A percentile compares a stretch with the other conserved stretches of the same genome.
phyloP scores from a whole-genome alignment of 768 basidiomycete species.

The Boletus sp. region DNA sequence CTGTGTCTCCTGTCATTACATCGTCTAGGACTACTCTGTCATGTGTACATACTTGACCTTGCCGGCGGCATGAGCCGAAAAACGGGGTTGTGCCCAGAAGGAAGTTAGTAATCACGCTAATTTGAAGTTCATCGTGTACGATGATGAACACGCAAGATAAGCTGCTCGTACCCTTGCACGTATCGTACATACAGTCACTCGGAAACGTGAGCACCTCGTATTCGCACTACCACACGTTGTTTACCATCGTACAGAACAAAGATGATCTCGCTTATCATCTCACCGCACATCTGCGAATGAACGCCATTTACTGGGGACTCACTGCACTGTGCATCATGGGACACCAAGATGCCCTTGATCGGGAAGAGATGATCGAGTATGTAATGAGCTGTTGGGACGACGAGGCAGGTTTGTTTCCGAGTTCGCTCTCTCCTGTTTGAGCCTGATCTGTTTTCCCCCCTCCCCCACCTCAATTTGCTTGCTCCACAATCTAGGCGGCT shows the following conservation, averaged over 20 bases:
- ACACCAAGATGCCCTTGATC: slow-evolving; percentile 71
- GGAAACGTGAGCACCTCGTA: slow-evolving; percentile 49
- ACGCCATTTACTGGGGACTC: slow-evolving; percentile 96
- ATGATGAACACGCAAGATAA: slow-evolving; percentile 17
- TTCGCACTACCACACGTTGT: neutral
- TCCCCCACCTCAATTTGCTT: too few species aligned
- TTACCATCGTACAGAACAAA: slow-evolving; percentile 51
- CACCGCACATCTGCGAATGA: slow-evolving; percentile 90
- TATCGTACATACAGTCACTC: slow-evolving; percentile 73
- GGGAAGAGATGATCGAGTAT: slow-evolving; percentile 83
- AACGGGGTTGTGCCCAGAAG: neutral
- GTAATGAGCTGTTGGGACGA: slow-evolving; percentile 97
- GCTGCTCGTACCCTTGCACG: slow-evolving; percentile 57
- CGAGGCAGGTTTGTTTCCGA: slow-evolving; percentile 57
- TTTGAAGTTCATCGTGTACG: neutral
- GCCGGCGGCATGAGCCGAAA: slow-evolving; percentile 16
- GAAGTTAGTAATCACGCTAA: neutral
- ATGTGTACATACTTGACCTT: too few species aligned
- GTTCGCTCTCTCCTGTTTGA: neutral
- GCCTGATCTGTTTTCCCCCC: neutral
- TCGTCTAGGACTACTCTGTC: too few species aligned
- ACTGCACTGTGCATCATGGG: slow-evolving; percentile 84
- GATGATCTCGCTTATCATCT: slow-evolving; percentile 88
- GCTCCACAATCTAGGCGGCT: slow-evolving; percentile 59
- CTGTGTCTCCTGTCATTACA: too few species aligned